Evolutionary conservation across 345 rosid genomes (phyloP).

Genomic region (Dimocarpus longan): DNA sequence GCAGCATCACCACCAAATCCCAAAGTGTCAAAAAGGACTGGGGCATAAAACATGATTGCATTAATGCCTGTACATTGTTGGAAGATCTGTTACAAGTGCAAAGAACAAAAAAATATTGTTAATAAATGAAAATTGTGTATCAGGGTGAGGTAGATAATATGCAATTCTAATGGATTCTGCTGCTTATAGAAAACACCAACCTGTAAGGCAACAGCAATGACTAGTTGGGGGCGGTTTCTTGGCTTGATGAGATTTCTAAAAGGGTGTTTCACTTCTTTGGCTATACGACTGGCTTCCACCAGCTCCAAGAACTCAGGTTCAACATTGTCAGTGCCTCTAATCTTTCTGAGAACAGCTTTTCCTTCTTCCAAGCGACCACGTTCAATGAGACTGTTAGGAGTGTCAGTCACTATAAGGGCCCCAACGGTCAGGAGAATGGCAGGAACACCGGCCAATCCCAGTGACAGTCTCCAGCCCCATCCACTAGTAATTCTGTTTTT

Average conservation of each 20-base stretch:
- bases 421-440: conserved; percentile 78
- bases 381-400: conserved; percentile 90
- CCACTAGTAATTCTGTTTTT: conserved; percentile 65
- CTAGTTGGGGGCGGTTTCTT: conserved; percentile 74
- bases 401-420: conserved; percentile 75
- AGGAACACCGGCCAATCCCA: conserved; percentile 90
- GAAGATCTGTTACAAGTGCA: conserved; percentile 55
- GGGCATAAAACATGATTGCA: conserved; percentile 97
- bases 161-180: background rate
- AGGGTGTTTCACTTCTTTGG: conserved; percentile 88
- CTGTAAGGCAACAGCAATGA: conserved; percentile 86
- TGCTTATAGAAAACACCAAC: conserved; percentile 27
- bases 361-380: conserved; percentile 89
- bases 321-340: conserved; percentile 79
- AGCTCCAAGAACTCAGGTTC: conserved; percentile 87
- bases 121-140: background rate
- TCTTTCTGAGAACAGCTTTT: conserved; percentile 71
- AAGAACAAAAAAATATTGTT: background rate
- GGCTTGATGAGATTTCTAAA: conserved; percentile 77
- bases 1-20: conserved; percentile 80
- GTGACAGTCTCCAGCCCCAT: conserved; percentile 96
- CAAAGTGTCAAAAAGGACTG: conserved; percentile 74
- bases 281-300: conserved; percentile 86
- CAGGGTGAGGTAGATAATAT: too few relatives aligned
- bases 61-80: conserved; percentile 95